Conservation (phyloP, 2,329 filamentous ascomycete genomes). For the Venturia oleaginea region DNA sequence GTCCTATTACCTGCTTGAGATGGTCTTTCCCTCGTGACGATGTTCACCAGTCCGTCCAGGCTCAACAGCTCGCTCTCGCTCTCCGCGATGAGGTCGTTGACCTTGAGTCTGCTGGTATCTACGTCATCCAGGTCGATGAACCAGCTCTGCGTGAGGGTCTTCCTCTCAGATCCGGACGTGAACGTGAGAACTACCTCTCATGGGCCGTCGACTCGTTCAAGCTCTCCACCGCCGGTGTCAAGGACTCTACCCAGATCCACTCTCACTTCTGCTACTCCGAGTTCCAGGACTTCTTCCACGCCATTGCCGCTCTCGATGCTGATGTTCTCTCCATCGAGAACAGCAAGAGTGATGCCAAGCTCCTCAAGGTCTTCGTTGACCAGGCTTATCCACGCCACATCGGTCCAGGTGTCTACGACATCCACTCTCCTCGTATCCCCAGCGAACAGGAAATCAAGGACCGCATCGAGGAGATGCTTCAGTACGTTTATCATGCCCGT, state of each 20-base stretch:
- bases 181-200: conserved; percentile 91
- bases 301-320: conserved; percentile 93
- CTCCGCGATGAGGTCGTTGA: conserved; percentile 98
- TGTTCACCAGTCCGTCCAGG: conserved; percentile 97
- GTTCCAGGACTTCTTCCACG: conserved; percentile 99
- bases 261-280: conserved; percentile 99
- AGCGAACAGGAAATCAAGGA: conserved; percentile 97
- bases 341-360: conserved; percentile 99
- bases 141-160: conserved; percentile 99
- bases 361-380: conserved; percentile 96
- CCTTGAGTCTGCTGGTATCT: conserved; percentile 92
- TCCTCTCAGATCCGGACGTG: conserved; percentile 83
- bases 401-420: conserved; percentile 98
- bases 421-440: conserved; percentile 97
- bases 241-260: conserved; percentile 98
- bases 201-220: conserved; percentile 99
- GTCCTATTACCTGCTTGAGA: conserved; percentile 94
- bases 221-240: conserved; percentile 83
- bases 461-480: conserved; percentile 95
- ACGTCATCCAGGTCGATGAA: conserved; percentile 98
- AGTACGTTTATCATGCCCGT: conserved; percentile 35
- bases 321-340: conserved; percentile 99
- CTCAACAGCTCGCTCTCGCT: conserved; percentile 95
- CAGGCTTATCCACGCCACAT: conserved; percentile 97
- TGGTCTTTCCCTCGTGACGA: conserved; percentile 99